Conservation (phyloP, 2,329 filamentous ascomycete species). For the Trichoderma breve region DNA sequence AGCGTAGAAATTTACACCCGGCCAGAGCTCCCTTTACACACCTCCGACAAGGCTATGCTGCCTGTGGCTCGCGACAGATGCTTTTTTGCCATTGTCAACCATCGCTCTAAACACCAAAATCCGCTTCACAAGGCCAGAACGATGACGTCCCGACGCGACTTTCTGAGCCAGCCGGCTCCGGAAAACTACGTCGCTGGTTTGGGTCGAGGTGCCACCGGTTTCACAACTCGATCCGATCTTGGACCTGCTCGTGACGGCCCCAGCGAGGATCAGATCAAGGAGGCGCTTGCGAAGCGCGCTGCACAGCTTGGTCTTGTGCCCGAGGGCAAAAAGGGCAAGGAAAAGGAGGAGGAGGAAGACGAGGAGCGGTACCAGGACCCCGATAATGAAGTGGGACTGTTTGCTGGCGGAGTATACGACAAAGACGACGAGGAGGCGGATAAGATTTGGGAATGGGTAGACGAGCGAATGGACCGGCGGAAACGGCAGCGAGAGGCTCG, state of each 20-base stretch:
- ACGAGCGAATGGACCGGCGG: constrained; percentile 94
- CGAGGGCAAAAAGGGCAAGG: constrained; percentile 68
- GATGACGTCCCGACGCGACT: constrained; percentile 72
- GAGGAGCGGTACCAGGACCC: constrained; percentile 90
- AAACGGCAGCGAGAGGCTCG: constrained; percentile 92
- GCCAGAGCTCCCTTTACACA: constrained; percentile 5
- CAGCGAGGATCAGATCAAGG: constrained; percentile 97
- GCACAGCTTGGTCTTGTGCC: constrained; percentile 72
- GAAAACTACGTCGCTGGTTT: constrained; percentile 94
- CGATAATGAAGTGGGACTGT: constrained; percentile 93
- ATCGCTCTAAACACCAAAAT: not conserved
- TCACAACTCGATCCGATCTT: constrained; percentile 94
- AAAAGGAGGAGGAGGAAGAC: constrained; percentile 68
- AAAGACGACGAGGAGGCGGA: constrained; percentile 98
- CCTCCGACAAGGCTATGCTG: not conserved
- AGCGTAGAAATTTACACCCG: not conserved
- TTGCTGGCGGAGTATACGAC: constrained; percentile 93
- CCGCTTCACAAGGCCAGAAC: constrained; percentile 24
- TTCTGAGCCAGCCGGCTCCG: constrained; percentile 79
- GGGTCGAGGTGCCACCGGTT: constrained; percentile 94
- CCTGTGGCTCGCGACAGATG: constrained; percentile 9
- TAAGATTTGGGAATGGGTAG: constrained; percentile 90
- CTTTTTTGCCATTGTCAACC: constrained; percentile 3
- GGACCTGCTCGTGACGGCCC: constrained; percentile 93
- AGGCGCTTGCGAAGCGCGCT: constrained; percentile 90